Conservation (phyloP, 2,329 filamentous ascomycete genomes). For the Hymenotorrendiella dingleyae region DNA sequence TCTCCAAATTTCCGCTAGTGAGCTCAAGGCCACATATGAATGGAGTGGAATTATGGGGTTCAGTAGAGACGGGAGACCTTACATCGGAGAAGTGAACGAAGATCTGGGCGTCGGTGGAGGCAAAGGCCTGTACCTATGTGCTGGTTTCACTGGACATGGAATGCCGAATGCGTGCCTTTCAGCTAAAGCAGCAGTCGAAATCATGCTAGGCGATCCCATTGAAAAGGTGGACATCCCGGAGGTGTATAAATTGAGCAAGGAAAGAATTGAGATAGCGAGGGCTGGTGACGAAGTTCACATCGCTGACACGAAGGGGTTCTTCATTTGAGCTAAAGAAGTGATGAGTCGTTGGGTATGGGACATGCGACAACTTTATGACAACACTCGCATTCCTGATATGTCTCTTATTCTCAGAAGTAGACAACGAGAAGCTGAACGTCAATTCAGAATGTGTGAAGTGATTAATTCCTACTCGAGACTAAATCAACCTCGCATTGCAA, state of each 20-base stretch:
- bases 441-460: no score
- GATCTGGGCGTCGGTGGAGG: constrained; percentile 45
- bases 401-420: no score
- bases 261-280: constrained; percentile 21
- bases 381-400: no score
- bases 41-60: constrained; percentile 83
- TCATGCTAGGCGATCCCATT: constrained; percentile 43
- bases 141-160: constrained; percentile 68
- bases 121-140: constrained; percentile 55
- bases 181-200: constrained; percentile 55
- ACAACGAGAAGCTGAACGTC: no score
- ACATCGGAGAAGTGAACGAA: constrained; percentile 62
- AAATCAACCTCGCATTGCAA: no score
- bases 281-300: constrained; percentile 21
- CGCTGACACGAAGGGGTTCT: constrained; percentile 20
- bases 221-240: constrained; percentile 39
- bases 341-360: no score
- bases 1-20: constrained; percentile 27
- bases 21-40: constrained; percentile 41
- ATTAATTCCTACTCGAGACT: no score
- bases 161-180: constrained; percentile 69
- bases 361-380: no score
- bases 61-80: constrained; percentile 60
- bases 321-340: no score
- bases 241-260: constrained; percentile 31